Evolutionary conservation across 2,329 filamentous ascomycete genomes (phyloP).

Genomic region (Colletotrichum spinosum): DNA sequence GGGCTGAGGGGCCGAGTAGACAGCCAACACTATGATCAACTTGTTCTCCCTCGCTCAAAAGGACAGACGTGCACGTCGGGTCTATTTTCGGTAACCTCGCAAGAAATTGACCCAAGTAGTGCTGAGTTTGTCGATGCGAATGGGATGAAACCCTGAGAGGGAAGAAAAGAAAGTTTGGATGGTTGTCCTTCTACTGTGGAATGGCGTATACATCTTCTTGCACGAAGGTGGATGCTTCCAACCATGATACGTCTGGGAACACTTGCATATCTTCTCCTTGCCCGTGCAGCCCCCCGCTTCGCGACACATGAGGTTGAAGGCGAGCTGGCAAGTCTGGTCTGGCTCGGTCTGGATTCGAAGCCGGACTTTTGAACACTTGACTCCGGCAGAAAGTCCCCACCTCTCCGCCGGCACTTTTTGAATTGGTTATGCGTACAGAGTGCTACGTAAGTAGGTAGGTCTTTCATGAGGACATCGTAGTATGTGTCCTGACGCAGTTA

Average conservation of each 20-base stretch:
- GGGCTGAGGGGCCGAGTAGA: too few species aligned
- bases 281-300: constrained; percentile 31
- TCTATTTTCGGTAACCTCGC: background rate
- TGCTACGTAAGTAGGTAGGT: too few species aligned
- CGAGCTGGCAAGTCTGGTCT: constrained; percentile 14
- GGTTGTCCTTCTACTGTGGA: background rate
- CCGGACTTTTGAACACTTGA: constrained; percentile 18
- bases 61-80: too few species aligned
- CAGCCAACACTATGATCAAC: too few species aligned
- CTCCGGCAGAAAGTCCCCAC: too few species aligned
- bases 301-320: constrained; percentile 24
- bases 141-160: constrained; percentile 24
- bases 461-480: too few species aligned
- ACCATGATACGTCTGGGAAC: constrained; percentile 20
- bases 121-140: constrained; percentile 21
- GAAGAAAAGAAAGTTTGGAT: constrained; percentile 6
- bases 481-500: too few species aligned
- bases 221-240: background rate
- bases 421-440: too few species aligned
- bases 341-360: constrained; percentile 6
- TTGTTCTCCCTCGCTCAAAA: too few species aligned
- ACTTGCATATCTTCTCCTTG: constrained; percentile 34
- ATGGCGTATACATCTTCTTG: constrained; percentile 11
- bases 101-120: constrained; percentile 13
- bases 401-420: too few species aligned